These are phyloP conservation scores for Tetrahymena borealis DNA, from an alignment of 73 alveolate species.

Conservation along the genomic window DNA sequence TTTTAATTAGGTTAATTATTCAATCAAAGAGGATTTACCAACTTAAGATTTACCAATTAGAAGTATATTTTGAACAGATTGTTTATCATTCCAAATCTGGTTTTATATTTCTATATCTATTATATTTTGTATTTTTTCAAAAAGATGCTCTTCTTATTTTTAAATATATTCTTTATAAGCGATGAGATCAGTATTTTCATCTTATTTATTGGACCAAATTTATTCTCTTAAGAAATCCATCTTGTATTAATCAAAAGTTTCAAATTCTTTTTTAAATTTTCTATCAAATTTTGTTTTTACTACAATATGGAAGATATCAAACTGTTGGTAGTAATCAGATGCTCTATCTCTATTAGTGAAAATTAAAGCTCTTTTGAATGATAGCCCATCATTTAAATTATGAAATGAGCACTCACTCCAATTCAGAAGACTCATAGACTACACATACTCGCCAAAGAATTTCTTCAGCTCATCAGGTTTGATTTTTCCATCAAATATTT, in stretches of 20 bases:
- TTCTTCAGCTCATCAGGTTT: no score
- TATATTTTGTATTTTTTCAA: not conserved
- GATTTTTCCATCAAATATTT: no score
- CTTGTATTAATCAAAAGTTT: not conserved
- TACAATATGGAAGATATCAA: not conserved
- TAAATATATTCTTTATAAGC: not conserved
- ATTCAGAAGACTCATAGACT: not conserved
- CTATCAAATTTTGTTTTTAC: not conserved
- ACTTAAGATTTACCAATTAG: not conserved
- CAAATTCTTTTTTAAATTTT: not conserved
- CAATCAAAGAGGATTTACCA: not conserved
- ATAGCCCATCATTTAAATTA: not conserved
- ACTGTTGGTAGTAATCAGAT: not conserved
- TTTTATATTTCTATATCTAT: not conserved
- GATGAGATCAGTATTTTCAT: not conserved
- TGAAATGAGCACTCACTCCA: not conserved
- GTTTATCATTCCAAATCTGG: not conserved
- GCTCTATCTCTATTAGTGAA: not conserved
- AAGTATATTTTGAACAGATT: not conserved
- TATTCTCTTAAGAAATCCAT: not conserved
- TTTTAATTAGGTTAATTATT: not conserved
- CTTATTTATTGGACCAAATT: not conserved
- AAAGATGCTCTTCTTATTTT: not conserved
- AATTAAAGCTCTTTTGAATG: not conserved
- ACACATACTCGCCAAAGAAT: no score